Evolutionary conservation across 148 eudicot genomes (phyloP).

Genomic region (Diospyros lotus): DNA sequence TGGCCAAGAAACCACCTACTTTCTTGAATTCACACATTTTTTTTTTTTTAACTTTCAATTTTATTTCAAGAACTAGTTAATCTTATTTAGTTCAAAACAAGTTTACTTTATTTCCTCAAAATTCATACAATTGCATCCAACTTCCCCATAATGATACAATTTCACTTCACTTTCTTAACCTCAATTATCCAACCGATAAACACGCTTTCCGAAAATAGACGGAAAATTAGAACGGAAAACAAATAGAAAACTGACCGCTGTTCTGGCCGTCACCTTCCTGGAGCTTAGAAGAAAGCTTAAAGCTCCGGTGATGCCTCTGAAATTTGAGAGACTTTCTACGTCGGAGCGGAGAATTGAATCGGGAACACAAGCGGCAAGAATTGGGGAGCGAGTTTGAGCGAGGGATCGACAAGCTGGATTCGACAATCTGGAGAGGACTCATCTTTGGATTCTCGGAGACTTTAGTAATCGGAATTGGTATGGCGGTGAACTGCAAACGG

Average conservation of each 20-base stretch:
- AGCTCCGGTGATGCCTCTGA: constrained; percentile 20
- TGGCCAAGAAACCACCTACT: too few relatives aligned
- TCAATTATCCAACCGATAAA: background rate
- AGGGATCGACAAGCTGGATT: constrained; percentile 30
- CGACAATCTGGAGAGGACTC: constrained; percentile 53
- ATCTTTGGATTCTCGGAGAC: constrained; percentile 15
- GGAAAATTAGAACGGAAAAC: background rate
- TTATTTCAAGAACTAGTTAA: too few relatives aligned
- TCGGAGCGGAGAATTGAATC: constrained; percentile 21
- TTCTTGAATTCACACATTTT: too few relatives aligned
- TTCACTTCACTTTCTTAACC: too few relatives aligned
- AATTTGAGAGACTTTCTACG: constrained; percentile 24
- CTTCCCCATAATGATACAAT: too few relatives aligned
- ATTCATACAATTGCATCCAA: too few relatives aligned
- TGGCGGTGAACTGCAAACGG: background rate
- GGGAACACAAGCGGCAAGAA: constrained; percentile 22
- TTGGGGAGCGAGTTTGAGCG: constrained; percentile 19
- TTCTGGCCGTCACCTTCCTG: constrained; percentile 41
- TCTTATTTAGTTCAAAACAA: too few relatives aligned
- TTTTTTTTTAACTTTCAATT: too few relatives aligned
- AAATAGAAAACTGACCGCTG: constrained; percentile 31
- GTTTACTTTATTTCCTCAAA: too few relatives aligned
- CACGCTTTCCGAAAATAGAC: background rate
- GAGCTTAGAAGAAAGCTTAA: constrained; percentile 41
- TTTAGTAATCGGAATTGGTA: background rate